Conservation (phyloP, 2,329 filamentous ascomycete genomes). For the Fusarium sp. region DNA sequence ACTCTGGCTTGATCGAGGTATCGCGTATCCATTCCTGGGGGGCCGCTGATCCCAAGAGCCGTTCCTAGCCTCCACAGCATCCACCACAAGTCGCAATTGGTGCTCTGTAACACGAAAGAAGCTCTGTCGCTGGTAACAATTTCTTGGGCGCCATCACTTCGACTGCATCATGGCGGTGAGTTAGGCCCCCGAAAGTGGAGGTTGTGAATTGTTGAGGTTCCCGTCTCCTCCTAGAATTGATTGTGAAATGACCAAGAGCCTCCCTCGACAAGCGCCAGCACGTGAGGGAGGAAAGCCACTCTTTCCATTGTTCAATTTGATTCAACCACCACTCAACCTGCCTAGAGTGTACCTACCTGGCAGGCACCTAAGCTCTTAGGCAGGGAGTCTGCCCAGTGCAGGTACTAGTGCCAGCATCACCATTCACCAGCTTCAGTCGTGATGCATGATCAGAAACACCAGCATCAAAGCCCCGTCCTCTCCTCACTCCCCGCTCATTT, state of each 20-base stretch:
- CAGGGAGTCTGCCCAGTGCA: neutral
- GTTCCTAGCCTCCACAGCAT: constrained; percentile 23
- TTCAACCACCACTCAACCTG: neutral
- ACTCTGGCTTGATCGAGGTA: constrained; percentile 14
- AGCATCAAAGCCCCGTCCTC: neutral
- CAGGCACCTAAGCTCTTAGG: neutral
- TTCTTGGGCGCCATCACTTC: constrained; percentile 1
- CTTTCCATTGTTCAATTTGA: neutral
- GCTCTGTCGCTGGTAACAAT: constrained; percentile 15
- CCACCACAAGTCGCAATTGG: constrained; percentile 16
- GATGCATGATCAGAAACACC: neutral
- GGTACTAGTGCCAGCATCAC: neutral
- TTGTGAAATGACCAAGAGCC: neutral
- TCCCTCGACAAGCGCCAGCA: neutral
- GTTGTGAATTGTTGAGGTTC: neutral
- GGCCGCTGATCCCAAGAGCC: neutral
- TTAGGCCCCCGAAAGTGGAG: constrained; percentile 15
- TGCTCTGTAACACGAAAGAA: constrained; percentile 13
- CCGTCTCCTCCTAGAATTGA: neutral
- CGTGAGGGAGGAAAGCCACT: neutral
- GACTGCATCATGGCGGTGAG: constrained; percentile 22
- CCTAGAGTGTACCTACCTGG: neutral
- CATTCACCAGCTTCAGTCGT: neutral
- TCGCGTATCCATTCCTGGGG: neutral
- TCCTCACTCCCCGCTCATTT: neutral